A percentile compares a stretch with the other conserved stretches of the same genome.
These are phyloP conservation scores for Saitozyma podzolica DNA, from an alignment of 768 basidiomycete species.

Conservation along the genomic window DNA sequence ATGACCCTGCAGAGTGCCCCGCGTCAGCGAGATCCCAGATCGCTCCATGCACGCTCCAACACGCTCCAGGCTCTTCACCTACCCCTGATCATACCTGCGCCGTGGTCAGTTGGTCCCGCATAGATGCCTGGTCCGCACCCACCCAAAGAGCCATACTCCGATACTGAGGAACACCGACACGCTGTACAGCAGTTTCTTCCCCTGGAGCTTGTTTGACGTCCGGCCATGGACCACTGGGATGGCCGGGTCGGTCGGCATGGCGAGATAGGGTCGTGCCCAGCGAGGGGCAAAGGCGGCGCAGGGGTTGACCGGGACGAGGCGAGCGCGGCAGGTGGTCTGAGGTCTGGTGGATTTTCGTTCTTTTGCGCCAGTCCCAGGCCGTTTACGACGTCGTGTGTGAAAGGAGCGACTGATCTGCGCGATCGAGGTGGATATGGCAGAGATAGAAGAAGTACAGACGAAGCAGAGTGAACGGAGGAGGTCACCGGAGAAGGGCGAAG, in stretches of 20 bases:
- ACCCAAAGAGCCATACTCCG: constrained; percentile 53
- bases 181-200: constrained; percentile 45
- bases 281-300: too few species aligned
- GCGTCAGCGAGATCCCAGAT: neutral
- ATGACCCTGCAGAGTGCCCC: constrained; percentile 38
- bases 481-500: too few species aligned
- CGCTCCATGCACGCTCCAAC: neutral
- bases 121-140: constrained; percentile 9
- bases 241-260: constrained; percentile 33
- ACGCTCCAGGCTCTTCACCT: neutral
- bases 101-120: constrained; percentile 2
- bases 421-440: too few species aligned
- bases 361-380: too few species aligned
- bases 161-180: constrained; percentile 49
- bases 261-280: too few species aligned
- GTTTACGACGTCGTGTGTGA: too few species aligned
- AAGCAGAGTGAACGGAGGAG: too few species aligned
- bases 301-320: too few species aligned
- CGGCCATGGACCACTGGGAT: constrained; percentile 43
- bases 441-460: too few species aligned
- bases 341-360: too few species aligned
- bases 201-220: constrained; percentile 38
- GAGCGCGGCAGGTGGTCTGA: too few species aligned
- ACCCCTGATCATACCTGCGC: constrained; percentile 50
- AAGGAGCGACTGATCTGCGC: too few species aligned